phyloP scores from a whole-genome alignment of 257 asterid genomes.

The Primulina eburnea region DNA sequence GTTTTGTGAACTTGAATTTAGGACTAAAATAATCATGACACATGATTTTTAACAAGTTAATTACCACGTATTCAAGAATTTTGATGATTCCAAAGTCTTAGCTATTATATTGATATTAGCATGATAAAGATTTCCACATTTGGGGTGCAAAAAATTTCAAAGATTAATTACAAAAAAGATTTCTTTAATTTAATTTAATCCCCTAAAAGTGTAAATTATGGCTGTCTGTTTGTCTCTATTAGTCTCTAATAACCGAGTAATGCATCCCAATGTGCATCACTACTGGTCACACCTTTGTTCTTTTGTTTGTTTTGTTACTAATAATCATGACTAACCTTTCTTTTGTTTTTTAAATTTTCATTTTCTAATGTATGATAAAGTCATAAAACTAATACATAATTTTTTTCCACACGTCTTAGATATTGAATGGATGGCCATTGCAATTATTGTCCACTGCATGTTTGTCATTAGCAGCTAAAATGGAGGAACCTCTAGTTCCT shows the following conservation, averaged over 20 bases:
- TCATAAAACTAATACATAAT: constrained; percentile 9
- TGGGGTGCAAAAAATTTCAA: not conserved
- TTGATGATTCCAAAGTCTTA: too few species aligned
- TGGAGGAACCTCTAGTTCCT: constrained; percentile 97
- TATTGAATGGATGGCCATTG: constrained; percentile 79
- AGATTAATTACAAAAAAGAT: not conserved
- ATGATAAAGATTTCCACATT: not conserved
- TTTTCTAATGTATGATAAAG: not conserved
- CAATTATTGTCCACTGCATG: constrained; percentile 93
- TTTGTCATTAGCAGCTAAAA: constrained; percentile 90
- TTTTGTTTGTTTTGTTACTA: constrained; percentile 2
- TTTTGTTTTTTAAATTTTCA: constrained; percentile 9
- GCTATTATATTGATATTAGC: too few species aligned
- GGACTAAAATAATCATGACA: not conserved
- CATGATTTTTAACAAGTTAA: too few species aligned
- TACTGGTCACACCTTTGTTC: not conserved
- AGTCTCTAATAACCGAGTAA: too few species aligned
- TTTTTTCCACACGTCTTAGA: constrained; percentile 19
- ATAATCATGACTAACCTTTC: constrained; percentile 11
- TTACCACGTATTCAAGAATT: too few species aligned
- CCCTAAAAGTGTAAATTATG: constrained; percentile 29
- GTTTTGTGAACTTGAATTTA: not conserved
- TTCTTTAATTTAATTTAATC: not conserved
- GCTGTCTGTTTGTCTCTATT: constrained; percentile 26
- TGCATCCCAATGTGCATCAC: too few species aligned